These are phyloP conservation scores for Mercurialis annua DNA, from an alignment of 345 rosid genomes.

Conservation along the genomic window DNA sequence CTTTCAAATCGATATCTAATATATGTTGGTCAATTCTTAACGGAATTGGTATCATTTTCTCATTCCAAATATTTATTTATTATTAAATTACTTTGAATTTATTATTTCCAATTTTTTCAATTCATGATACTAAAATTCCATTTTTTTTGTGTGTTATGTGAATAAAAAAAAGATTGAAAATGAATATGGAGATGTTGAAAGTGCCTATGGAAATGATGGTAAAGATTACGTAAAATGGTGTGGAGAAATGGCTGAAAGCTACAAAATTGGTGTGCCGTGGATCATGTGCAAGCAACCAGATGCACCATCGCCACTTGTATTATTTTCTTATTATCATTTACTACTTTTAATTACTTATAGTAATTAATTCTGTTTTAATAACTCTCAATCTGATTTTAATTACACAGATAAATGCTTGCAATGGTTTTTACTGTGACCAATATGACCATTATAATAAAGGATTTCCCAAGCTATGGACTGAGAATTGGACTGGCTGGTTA, in stretches of 20 bases:
- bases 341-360: not conserved
- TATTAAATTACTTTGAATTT: too few relatives aligned
- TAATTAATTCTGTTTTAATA: not conserved
- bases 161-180: conserved; percentile 14
- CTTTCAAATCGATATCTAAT: too few relatives aligned
- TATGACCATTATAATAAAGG: not conserved
- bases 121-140: not conserved
- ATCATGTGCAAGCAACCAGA: conserved; percentile 52
- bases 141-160: not conserved
- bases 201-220: conserved; percentile 10
- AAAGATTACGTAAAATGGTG: conserved; percentile 22
- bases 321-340: not conserved
- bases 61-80: too few relatives aligned
- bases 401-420: conserved; percentile 16
- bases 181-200: conserved; percentile 20
- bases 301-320: conserved; percentile 37
- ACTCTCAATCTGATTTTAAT: not conserved
- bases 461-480: conserved; percentile 21
- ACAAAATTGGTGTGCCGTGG: conserved; percentile 51
- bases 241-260: conserved; percentile 39
- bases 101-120: too few relatives aligned
- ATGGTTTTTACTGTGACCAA: conserved; percentile 21
- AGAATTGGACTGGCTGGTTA: conserved; percentile 29
- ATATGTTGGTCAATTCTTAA: too few relatives aligned
- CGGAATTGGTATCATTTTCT: too few relatives aligned